Base-by-base conservation (phyloP, 73 alveolate species). In the Paramecium pentaurelia region DNA sequence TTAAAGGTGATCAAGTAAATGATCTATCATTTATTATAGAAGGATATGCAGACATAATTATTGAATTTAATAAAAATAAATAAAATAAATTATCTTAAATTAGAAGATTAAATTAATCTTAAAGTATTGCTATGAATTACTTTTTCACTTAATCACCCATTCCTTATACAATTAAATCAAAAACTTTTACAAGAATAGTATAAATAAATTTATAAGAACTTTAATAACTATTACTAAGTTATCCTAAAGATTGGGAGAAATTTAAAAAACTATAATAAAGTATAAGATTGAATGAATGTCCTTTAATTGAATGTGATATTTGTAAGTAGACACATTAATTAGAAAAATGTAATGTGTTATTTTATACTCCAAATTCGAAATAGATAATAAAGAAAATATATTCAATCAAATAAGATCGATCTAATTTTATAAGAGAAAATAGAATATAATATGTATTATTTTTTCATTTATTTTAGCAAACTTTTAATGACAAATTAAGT, bases 11-110 rank as follows among this genome's bases (percentile, higher is more conserved):
- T 47, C 59, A 58, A 60, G 32, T 64, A 11, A 18, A 87, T 64
- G 40, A 87, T 18, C 58, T 87, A 16, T 87, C 71, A 36, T 87
- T 87, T n/a, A 87, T 87, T 4, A 38, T 87, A 18, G 73, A 87
- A 87, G 93, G 93, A 2, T 34, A 12, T 8, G 73, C 73, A 1
- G 84, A 68, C 4, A 37, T 75, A 0, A 75, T 34, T 2, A 75
- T 75, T 32, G 60, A 75, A 16, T 40, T 54, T 25, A 54, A 54
- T 54, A 54, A 54, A 54, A 54, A 40, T 68, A 68, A 37, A 37
- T 38, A 34, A 34, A 45, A 40, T 75, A 75, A 32, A n/a, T 2
- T 30, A 0, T 75, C 88, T 16, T 16, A 32, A 16, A 75, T 75
- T 14, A 37, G 60, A 10, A 75, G 60, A 37, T 27, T 75, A 12